These are phyloP conservation scores for Mangifera indica DNA, from an alignment of 345 rosid genomes.

Conservation along the genomic window DNA sequence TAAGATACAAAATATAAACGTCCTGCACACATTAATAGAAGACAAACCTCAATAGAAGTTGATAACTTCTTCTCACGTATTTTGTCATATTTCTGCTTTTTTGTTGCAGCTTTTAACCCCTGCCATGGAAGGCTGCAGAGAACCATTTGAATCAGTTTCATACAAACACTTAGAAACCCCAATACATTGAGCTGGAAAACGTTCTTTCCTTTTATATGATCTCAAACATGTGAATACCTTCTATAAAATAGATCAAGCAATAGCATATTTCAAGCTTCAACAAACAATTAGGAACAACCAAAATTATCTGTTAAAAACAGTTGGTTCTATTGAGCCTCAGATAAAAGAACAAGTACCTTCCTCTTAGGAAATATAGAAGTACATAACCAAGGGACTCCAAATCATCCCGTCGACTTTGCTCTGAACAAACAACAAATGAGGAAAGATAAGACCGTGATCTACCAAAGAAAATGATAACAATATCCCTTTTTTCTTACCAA, in stretches of 20 bases:
- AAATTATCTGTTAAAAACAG: neutral
- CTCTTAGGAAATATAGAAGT: slow-evolving; percentile 75
- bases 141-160: slow-evolving; percentile 18
- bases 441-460: neutral
- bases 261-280: neutral
- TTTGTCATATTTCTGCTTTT: slow-evolving; percentile 86
- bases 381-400: slow-evolving; percentile 79
- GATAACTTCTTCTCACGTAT: slow-evolving; percentile 85
- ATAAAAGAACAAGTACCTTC: slow-evolving; percentile 56
- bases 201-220: neutral
- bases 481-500: slow-evolving; percentile 51
- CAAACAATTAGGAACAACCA: neutral
- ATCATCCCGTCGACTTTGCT: slow-evolving; percentile 84
- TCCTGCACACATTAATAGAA: neutral
- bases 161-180: neutral
- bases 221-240: neutral
- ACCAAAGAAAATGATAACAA: neutral
- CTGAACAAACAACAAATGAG: slow-evolving; percentile 27
- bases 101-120: slow-evolving; percentile 83
- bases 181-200: neutral
- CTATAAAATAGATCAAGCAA: neutral
- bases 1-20: neutral
- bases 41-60: slow-evolving; percentile 81
- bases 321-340: neutral
- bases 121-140: slow-evolving; percentile 87